Evolutionary conservation across 2,329 filamentous ascomycete genomes (phyloP).

Genomic region (Endoconidiophora laricicola): DNA sequence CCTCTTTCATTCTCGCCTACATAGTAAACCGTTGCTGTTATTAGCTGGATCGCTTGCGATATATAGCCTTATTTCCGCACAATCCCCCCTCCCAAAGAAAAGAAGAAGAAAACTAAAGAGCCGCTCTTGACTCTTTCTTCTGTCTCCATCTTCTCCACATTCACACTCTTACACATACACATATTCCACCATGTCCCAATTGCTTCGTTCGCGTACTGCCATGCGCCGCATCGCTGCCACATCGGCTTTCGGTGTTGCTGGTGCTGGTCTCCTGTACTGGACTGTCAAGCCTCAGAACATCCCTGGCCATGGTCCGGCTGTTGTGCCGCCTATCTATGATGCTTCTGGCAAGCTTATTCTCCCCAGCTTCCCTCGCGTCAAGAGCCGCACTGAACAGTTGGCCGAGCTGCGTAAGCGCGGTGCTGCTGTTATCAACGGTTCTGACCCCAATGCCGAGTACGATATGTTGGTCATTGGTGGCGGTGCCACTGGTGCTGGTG

Average conservation of each 20-base stretch:
- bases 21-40: not conserved
- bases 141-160: not conserved
- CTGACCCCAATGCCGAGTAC: slow-evolving; percentile 31
- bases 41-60: not conserved
- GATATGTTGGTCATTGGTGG: slow-evolving; percentile 56
- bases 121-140: not conserved
- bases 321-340: slow-evolving; percentile 53
- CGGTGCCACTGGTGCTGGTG: slow-evolving; percentile 53
- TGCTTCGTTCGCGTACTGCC: slow-evolving; percentile 14
- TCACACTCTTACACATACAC: not conserved
- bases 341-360: slow-evolving; percentile 51
- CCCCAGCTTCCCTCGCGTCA: slow-evolving; percentile 47
- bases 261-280: slow-evolving; percentile 31
- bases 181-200: slow-evolving; percentile 7
- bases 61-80: not conserved
- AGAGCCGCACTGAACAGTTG: slow-evolving; percentile 47
- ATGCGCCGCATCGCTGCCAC: slow-evolving; percentile 29
- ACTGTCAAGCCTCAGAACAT: slow-evolving; percentile 55
- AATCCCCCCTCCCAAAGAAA: no score
- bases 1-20: not conserved
- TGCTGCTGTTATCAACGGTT: slow-evolving; percentile 13
- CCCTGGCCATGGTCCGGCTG: slow-evolving; percentile 49
- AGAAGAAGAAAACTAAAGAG: not conserved
- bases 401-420: slow-evolving; percentile 34
- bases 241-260: slow-evolving; percentile 25